Conservation (phyloP, 1,284 basidiomycete genomes). For the Dichomitus squalens region DNA sequence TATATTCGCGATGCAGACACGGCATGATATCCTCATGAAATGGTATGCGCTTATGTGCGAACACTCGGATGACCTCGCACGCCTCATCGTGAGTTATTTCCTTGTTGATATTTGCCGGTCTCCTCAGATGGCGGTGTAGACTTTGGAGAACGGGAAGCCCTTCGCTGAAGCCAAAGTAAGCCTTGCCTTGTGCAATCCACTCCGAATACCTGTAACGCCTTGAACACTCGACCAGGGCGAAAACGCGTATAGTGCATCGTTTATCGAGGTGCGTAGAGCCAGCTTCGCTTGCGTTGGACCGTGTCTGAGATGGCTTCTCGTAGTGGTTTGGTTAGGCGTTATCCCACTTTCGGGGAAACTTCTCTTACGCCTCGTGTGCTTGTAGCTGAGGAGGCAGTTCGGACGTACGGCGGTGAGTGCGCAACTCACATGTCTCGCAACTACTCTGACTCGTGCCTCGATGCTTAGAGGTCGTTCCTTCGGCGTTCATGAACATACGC, state of each 20-base stretch:
- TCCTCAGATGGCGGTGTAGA: conserved; percentile 46
- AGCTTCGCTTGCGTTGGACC: too few relatives aligned
- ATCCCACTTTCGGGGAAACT: background rate
- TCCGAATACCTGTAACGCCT: background rate
- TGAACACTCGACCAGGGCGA: conserved; percentile 58
- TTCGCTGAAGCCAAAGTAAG: conserved; percentile 76
- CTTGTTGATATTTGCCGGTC: background rate
- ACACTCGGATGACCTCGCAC: conserved; percentile 80
- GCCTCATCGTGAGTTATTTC: conserved; percentile 68
- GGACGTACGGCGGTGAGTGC: conserved; percentile 76
- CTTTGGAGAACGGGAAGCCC: conserved; percentile 92
- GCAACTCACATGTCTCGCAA: background rate
- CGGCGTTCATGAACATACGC: conserved; percentile 69
- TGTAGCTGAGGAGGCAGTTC: conserved; percentile 85
- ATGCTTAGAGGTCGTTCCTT: conserved; percentile 79
- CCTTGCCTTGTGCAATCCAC: background rate
- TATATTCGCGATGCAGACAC: conserved; percentile 45
- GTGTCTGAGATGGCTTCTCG: background rate
- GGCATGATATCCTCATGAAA: conserved; percentile 80
- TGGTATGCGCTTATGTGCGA: conserved; percentile 75
- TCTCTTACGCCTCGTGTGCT: background rate
- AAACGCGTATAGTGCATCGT: conserved; percentile 80
- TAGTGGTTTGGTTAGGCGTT: conserved; percentile 74
- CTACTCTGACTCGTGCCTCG: background rate
- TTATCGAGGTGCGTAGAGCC: conserved; percentile 69